These are phyloP conservation scores for Cladorrhinum sp. DNA, from an alignment of 2,329 filamentous ascomycete species.

Conservation along the genomic window DNA sequence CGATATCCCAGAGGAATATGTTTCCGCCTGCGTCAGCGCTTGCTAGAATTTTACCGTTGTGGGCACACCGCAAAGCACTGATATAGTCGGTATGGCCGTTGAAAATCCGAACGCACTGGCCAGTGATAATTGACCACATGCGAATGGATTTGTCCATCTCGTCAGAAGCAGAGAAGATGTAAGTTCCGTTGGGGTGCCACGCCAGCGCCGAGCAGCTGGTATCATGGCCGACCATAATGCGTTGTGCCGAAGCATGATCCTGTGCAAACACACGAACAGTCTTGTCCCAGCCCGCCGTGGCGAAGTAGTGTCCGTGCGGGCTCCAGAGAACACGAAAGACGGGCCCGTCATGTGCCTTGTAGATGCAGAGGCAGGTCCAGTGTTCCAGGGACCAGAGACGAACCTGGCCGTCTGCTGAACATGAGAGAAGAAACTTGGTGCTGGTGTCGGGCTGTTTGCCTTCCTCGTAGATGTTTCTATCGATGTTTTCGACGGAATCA, in stretches of 20 bases:
- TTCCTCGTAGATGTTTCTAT: conserved; percentile 50
- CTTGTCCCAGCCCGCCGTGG: conserved; percentile 82
- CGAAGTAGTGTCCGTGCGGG: conserved; percentile 93
- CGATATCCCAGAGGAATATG: conserved; percentile 92
- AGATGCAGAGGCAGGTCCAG: conserved; percentile 89
- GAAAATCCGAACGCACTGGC: conserved; percentile 85
- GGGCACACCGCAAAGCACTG: conserved; percentile 78
- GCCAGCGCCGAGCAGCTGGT: conserved; percentile 86
- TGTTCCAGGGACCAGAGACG: conserved; percentile 90
- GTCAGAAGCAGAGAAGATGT: conserved; percentile 88
- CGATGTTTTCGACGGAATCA: conserved; percentile 56
- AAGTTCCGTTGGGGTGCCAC: conserved; percentile 93
- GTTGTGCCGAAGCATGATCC: conserved; percentile 83
- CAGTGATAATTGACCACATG: conserved; percentile 94
- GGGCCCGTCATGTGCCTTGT: conserved; percentile 87
- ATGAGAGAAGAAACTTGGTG: conserved; percentile 79
- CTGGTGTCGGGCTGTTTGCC: conserved; percentile 45
- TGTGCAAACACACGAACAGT: conserved; percentile 89
- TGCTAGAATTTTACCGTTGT: conserved; percentile 85
- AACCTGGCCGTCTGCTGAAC: conserved; percentile 81
- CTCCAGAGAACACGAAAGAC: conserved; percentile 88
- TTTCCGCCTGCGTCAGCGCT: conserved; percentile 85
- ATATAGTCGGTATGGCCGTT: conserved; percentile 88
- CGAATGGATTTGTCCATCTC: conserved; percentile 84
- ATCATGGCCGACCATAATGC: conserved; percentile 88